phyloP scores from a whole-genome alignment of 805 yeast genomes.

The Lipomyces chichibuensis region DNA sequence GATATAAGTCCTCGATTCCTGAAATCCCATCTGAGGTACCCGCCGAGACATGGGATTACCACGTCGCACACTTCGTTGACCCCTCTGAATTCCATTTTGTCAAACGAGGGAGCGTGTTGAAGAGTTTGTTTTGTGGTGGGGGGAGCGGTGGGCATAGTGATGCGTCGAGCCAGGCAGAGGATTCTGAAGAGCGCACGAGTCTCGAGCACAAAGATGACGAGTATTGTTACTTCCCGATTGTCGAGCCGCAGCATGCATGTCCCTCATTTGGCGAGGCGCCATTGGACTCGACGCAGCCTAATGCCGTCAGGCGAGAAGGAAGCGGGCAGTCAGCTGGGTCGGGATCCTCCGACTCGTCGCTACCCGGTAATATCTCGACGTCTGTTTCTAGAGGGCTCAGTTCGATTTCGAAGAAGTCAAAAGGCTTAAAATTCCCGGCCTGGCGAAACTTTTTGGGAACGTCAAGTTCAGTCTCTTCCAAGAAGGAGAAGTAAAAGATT shows the following conservation, averaged over 20 bases:
- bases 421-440: constrained; percentile 16
- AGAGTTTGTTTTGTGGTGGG: constrained; percentile 12
- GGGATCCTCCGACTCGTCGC: constrained; percentile 17
- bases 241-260: not conserved
- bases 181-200: constrained; percentile 1
- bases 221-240: constrained; percentile 4
- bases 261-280: not conserved
- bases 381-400: constrained; percentile 19
- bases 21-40: constrained; percentile 35
- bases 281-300: not conserved
- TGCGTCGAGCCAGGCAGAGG: not conserved
- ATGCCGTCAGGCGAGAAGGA: not conserved
- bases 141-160: not conserved
- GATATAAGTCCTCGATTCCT: constrained; percentile 27
- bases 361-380: constrained; percentile 6
- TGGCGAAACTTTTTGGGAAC: constrained; percentile 22
- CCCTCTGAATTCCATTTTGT: constrained; percentile 18
- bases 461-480: constrained; percentile 42
- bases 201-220: constrained; percentile 6
- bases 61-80: constrained; percentile 24
- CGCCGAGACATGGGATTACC: constrained; percentile 31
- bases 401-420: constrained; percentile 22
- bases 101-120: constrained; percentile 21
- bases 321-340: not conserved
- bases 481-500: not conserved